phyloP scores from a whole-genome alignment of 2,329 filamentous ascomycete genomes.

The Calonectria hawksworthii region DNA sequence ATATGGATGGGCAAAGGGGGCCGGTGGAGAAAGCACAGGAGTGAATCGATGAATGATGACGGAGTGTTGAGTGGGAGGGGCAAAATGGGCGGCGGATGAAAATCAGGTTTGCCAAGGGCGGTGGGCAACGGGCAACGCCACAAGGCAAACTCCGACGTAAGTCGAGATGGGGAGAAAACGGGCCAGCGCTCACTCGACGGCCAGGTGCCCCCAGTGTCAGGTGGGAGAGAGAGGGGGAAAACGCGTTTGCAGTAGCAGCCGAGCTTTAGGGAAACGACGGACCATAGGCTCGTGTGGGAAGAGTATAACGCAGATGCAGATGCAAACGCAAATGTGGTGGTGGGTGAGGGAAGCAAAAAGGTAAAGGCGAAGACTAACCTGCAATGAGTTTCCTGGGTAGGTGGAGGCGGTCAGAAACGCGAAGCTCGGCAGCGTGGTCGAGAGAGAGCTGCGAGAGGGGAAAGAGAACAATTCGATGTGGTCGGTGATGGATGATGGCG shows the following conservation, averaged over 20 bases:
- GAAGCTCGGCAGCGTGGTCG: conserved; percentile 34
- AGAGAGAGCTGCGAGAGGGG: conserved; percentile 18
- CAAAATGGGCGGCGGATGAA: conserved; percentile 42
- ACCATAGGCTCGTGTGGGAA: not conserved
- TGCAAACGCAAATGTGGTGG: conserved; percentile 1
- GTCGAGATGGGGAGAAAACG: conserved; percentile 32
- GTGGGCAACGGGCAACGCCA: conserved; percentile 43
- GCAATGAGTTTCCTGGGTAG: conserved; percentile 31
- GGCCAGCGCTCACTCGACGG: conserved; percentile 28
- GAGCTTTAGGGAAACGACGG: conserved; percentile 7
- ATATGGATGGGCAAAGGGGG: conserved; percentile 11
- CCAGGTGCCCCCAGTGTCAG: conserved; percentile 6
- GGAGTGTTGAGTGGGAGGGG: conserved; percentile 38
- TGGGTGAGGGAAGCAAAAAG: not conserved
- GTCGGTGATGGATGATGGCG: conserved; percentile 23
- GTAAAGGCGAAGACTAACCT: conserved; percentile 38
- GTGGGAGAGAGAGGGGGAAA: conserved; percentile 22
- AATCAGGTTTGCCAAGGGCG: conserved; percentile 43
- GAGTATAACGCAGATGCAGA: conserved; percentile 3
- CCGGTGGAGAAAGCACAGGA: conserved; percentile 21
- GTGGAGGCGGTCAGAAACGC: conserved; percentile 46
- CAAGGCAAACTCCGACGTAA: conserved; percentile 44
- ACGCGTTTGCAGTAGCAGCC: conserved; percentile 13
- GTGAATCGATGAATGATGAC: conserved; percentile 31
- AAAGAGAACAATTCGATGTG: conserved; percentile 6